Conservation (phyloP, 192 early-diverging fungal species). For the Jimgerdemannia flammicorona region DNA sequence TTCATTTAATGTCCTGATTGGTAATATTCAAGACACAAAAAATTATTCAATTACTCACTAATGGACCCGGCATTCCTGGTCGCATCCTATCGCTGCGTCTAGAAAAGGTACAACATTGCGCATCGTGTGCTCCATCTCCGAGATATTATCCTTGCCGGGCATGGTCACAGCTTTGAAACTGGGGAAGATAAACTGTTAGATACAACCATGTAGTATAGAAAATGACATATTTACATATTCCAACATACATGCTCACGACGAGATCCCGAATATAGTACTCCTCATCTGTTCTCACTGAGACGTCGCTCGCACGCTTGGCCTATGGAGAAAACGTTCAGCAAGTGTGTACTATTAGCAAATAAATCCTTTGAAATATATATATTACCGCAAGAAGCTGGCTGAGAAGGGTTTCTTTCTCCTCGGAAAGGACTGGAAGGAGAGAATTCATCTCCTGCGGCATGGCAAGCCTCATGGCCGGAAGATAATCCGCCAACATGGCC, state of each 20-base stretch:
- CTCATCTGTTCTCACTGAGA: constrained; percentile 5
- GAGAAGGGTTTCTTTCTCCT: constrained; percentile 13
- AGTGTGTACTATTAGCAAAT: constrained; percentile 4
- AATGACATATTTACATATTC: constrained; percentile 20
- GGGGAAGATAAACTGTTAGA: constrained; percentile 11
- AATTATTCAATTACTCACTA: neutral
- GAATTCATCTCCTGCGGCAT: constrained; percentile 11
- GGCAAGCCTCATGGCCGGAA: constrained; percentile 8
- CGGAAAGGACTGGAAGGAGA: constrained; percentile 11
- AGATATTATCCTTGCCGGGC: constrained; percentile 12
- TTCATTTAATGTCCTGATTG: too few species aligned
- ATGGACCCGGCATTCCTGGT: too few species aligned
- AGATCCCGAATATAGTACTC: constrained; percentile 4
- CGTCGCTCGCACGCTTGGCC: constrained; percentile 7
- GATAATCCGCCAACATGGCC: constrained; percentile 7
- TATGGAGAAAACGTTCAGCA: constrained; percentile 16
- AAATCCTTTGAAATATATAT: constrained; percentile 7
- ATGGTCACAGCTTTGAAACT: constrained; percentile 15
- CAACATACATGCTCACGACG: constrained; percentile 11
- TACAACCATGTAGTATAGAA: constrained; percentile 9
- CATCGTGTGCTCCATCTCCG: too few species aligned
- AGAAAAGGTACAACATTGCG: neutral
- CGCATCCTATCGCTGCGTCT: too few species aligned
- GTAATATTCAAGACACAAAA: constrained; percentile 1
- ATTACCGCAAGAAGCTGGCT: constrained; percentile 10